These are phyloP conservation scores for Suhomyces panamericanus DNA, from an alignment of 1,139 yeast genomes.

Conservation along the genomic window DNA sequence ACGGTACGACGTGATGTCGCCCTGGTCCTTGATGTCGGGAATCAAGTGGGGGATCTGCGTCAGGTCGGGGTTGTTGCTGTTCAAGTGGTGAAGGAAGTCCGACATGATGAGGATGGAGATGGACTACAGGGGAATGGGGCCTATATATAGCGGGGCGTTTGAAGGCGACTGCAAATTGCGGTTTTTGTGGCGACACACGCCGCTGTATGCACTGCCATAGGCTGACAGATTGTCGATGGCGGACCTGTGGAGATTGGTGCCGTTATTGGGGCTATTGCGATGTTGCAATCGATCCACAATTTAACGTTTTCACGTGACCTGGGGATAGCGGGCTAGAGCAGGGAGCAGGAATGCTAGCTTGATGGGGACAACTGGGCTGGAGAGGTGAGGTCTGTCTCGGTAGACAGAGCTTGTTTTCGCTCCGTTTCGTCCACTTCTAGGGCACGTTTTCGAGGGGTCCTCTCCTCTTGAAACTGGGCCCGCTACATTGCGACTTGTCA, in stretches of 20 bases:
- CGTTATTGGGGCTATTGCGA: background rate
- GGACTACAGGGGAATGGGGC: background rate
- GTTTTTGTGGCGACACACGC: background rate
- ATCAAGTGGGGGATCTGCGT: conserved; percentile 23
- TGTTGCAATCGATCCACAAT: conserved; percentile 17
- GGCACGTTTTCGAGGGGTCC: too few relatives aligned
- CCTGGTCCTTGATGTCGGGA: conserved; percentile 17
- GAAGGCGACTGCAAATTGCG: background rate
- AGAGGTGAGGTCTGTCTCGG: too few relatives aligned
- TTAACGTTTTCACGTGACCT: conserved; percentile 15
- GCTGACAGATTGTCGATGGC: too few relatives aligned
- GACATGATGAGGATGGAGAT: conserved; percentile 13
- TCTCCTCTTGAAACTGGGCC: background rate
- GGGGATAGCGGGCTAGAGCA: background rate
- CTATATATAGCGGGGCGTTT: background rate
- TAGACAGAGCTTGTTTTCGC: too few relatives aligned
- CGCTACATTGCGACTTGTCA: conserved; percentile 9
- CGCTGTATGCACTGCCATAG: background rate
- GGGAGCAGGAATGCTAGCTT: too few relatives aligned
- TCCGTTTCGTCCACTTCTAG: too few relatives aligned
- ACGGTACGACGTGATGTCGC: conserved; percentile 8
- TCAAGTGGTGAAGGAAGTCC: conserved; percentile 18
- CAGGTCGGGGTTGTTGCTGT: conserved; percentile 16
- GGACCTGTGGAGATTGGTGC: too few relatives aligned
- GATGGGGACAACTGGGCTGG: too few relatives aligned